phyloP scores from a whole-genome alignment of 192 early-diverging fungal species.

The Coemansia sp. region DNA sequence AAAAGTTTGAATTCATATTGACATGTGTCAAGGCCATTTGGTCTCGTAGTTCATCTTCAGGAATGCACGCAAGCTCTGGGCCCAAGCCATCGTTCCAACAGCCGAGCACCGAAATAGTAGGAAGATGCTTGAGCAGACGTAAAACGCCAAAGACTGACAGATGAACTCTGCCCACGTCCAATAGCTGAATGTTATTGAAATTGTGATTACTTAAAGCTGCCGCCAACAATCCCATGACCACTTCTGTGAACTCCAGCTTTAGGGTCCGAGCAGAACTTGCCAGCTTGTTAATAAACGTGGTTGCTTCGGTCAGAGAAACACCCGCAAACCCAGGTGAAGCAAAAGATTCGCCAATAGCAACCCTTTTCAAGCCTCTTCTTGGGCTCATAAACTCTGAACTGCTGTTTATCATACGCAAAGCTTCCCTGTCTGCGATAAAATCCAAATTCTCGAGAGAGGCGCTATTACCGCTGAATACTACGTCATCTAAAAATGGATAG shows the following conservation, averaged over 20 bases:
- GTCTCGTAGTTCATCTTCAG: not conserved
- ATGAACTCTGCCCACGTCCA: not conserved
- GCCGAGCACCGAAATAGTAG: not conserved
- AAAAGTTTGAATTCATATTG: not conserved
- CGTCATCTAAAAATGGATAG: constrained; percentile 10
- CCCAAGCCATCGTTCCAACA: not conserved
- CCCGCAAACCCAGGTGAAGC: not conserved
- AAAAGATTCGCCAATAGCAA: not conserved
- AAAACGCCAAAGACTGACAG: not conserved
- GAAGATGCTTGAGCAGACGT: not conserved
- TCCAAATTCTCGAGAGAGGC: constrained; percentile 1
- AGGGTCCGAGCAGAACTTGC: not conserved
- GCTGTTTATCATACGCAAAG: not conserved
- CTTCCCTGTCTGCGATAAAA: not conserved
- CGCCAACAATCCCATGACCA: not conserved
- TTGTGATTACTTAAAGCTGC: not conserved
- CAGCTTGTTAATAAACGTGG: not conserved
- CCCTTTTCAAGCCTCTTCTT: not conserved
- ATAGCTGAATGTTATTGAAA: not conserved
- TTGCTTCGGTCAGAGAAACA: not conserved
- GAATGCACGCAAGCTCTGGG: not conserved
- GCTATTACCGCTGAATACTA: constrained; percentile 5
- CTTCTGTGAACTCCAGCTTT: not conserved
- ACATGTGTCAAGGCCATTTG: not conserved
- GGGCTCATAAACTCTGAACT: not conserved